Conservation (phyloP, 208 protist species). For the Zelonia costaricensis region DNA sequence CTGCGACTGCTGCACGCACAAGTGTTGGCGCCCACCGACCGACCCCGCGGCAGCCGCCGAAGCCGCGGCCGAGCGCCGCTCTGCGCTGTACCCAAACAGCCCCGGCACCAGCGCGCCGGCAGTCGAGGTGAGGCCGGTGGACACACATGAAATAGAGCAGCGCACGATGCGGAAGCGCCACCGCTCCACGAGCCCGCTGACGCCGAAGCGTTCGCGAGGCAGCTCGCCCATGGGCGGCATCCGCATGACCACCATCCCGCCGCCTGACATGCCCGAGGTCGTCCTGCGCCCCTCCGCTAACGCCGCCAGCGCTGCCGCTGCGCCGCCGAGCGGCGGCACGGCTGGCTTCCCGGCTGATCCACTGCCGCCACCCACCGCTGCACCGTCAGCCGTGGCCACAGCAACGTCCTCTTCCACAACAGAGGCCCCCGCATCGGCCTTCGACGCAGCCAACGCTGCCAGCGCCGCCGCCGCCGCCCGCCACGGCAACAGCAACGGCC, state of each 20-base stretch:
- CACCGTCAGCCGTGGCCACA: too few relatives aligned
- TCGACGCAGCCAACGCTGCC: neutral
- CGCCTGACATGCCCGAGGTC: slow-evolving; percentile 36
- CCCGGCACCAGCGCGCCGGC: neutral
- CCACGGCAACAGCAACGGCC: neutral
- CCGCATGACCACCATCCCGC: slow-evolving; percentile 30
- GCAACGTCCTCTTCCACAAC: neutral
- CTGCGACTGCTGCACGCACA: slow-evolving; percentile 85
- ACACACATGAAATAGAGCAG: slow-evolving; percentile 17
- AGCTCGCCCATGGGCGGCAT: slow-evolving; percentile 38
- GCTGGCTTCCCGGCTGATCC: neutral
- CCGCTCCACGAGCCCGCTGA: slow-evolving; percentile 50
- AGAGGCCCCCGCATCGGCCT: too few relatives aligned
- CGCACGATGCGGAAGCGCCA: slow-evolving; percentile 41
- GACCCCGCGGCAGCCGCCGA: neutral
- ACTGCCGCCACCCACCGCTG: neutral
- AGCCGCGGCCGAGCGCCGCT: neutral
- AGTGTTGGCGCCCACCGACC: slow-evolving; percentile 55
- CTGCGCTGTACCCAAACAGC: neutral
- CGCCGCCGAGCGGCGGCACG: neutral
- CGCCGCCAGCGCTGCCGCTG: slow-evolving; percentile 9
- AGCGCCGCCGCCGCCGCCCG: neutral
- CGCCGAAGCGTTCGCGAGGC: slow-evolving; percentile 38
- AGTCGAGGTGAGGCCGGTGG: slow-evolving; percentile 3
- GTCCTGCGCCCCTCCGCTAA: slow-evolving; percentile 16